Conservation (phyloP, 2,329 filamentous ascomycete genomes). For the Xylariaceae sp. region DNA sequence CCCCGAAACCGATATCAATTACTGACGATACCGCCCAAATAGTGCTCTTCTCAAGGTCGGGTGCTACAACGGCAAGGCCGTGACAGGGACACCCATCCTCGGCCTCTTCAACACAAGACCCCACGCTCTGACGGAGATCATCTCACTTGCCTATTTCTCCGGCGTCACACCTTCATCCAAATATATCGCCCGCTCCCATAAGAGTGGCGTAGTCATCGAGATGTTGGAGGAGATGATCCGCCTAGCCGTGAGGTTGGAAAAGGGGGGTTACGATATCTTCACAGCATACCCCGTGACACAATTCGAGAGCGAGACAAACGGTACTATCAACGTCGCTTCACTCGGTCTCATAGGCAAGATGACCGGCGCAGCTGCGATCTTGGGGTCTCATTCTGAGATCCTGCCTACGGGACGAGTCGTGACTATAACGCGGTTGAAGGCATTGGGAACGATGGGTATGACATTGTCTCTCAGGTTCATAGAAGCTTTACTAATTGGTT, state of each 20-base stretch:
- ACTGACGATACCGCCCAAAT: not conserved
- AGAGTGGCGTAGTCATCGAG: slow-evolving; percentile 55
- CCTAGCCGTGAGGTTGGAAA: slow-evolving; percentile 57
- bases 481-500: slow-evolving; percentile 11
- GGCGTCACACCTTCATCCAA: slow-evolving; percentile 53
- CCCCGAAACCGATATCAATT: not conserved
- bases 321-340: slow-evolving; percentile 55
- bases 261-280: slow-evolving; percentile 73
- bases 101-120: slow-evolving; percentile 78
- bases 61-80: slow-evolving; percentile 64
- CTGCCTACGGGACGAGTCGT: slow-evolving; percentile 53
- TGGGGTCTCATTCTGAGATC: slow-evolving; percentile 54
- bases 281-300: slow-evolving; percentile 63
- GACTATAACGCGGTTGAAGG: slow-evolving; percentile 68
- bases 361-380: slow-evolving; percentile 76
- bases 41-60: slow-evolving; percentile 66
- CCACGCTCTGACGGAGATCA: slow-evolving; percentile 58
- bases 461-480: not conserved
- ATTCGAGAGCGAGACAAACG: slow-evolving; percentile 44
- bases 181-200: slow-evolving; percentile 72
- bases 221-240: slow-evolving; percentile 48
- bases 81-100: slow-evolving; percentile 68
- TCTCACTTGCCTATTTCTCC: slow-evolving; percentile 67
- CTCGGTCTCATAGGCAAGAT: slow-evolving; percentile 83
- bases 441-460: slow-evolving; percentile 67